Percentiles rank a stretch among this genome's conserved stretches.
These are phyloP conservation scores for Curvularia hawaiiensis DNA, from an alignment of 2,329 filamentous ascomycete genomes.

Conservation along the genomic window DNA sequence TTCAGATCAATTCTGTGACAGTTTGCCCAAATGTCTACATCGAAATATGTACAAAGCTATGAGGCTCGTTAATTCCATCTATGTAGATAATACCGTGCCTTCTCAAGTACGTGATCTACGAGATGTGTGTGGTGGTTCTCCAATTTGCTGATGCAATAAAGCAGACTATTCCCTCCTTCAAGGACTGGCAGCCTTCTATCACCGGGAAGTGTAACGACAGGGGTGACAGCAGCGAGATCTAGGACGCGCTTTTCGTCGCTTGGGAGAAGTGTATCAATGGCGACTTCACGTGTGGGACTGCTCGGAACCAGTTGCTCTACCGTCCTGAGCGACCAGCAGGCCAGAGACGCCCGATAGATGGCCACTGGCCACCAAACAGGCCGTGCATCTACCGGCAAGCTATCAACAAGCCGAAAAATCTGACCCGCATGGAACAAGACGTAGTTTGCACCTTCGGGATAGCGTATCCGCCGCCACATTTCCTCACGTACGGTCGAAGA, in stretches of 20 bases:
- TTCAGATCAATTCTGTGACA: background rate
- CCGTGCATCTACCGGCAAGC: conserved; percentile 1
- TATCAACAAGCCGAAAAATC: conserved; percentile 12
- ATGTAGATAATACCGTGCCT: conserved; percentile 4
- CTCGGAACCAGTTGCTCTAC: background rate
- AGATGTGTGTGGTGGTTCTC: conserved; percentile 4
- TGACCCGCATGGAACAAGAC: conserved; percentile 13
- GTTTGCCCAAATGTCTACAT: background rate
- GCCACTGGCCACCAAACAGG: conserved; percentile 13
- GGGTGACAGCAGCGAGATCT: conserved; percentile 2
- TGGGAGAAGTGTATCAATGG: conserved; percentile 6
- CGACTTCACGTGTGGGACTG: background rate
- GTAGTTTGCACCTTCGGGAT: conserved; percentile 12
- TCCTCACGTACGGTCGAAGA: conserved; percentile 5
- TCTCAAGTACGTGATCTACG: background rate
- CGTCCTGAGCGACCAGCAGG: conserved; percentile 10
- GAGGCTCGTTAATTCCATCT: conserved; percentile 3
- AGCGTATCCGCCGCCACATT: conserved; percentile 9
- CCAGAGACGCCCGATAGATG: conserved; percentile 10
- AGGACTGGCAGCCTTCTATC: conserved; percentile 2
- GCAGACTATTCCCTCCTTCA: conserved; percentile 1
- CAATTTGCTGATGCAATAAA: conserved; percentile 10
- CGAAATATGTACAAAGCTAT: background rate
- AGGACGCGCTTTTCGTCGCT: conserved; percentile 7
- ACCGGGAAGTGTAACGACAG: conserved; percentile 1